Conservation (phyloP, 1,284 basidiomycete species). For the Ustilago bromivora region DNA sequence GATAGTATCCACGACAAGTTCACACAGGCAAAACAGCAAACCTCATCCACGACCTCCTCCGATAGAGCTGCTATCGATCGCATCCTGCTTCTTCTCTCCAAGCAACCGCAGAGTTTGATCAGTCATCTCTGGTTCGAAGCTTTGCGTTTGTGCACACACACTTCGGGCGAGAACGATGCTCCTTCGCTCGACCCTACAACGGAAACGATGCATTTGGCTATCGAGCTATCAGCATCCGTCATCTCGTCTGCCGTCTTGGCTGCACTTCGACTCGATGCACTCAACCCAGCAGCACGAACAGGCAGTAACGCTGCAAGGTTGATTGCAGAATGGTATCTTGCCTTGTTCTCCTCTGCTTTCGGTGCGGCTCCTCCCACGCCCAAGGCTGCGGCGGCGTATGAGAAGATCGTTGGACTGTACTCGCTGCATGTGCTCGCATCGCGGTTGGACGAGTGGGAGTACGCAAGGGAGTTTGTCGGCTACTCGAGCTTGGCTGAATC, state of each 20-base stretch:
- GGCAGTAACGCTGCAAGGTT: conserved; percentile 49
- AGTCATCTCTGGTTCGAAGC: conserved; percentile 55
- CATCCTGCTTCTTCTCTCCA: conserved; percentile 29
- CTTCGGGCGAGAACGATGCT: conserved; percentile 29
- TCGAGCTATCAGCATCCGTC: conserved; percentile 50
- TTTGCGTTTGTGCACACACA: conserved; percentile 38
- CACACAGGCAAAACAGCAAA: conserved; percentile 19
- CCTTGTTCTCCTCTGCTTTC: conserved; percentile 43
- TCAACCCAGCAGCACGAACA: conserved; percentile 19
- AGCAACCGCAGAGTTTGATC: conserved; percentile 47
- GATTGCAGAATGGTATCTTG: conserved; percentile 60
- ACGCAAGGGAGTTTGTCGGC: conserved; percentile 56
- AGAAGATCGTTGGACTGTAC: conserved; percentile 56
- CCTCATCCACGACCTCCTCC: conserved; percentile 9
- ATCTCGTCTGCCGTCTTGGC: conserved; percentile 53
- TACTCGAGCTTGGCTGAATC: conserved; percentile 54
- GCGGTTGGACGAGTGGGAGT: conserved; percentile 58
- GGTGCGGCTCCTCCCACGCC: conserved; percentile 24
- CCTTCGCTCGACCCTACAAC: conserved; percentile 49
- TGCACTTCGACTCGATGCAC: conserved; percentile 50
- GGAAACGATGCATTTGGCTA: conserved; percentile 34
- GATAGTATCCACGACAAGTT: conserved; percentile 25
- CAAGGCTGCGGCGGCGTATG: conserved; percentile 47
- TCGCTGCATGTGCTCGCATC: conserved; percentile 55
- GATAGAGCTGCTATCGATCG: conserved; percentile 28